These are phyloP conservation scores for Coemansia sp. DNA, from an alignment of 192 early-diverging fungal genomes.

Conservation along the genomic window DNA sequence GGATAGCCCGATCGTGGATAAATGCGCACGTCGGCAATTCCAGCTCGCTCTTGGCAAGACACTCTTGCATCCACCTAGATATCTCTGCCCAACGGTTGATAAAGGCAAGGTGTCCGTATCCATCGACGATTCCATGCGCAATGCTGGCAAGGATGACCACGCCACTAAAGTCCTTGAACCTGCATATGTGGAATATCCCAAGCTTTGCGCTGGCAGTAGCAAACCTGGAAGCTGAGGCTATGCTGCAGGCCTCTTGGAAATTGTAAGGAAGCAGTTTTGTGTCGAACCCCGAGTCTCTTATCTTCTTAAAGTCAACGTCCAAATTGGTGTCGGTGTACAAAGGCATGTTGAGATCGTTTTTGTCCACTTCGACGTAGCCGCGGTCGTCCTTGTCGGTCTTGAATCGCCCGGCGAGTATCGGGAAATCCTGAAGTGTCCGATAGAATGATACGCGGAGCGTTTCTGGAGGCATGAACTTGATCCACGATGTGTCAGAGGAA, in stretches of 20 bases:
- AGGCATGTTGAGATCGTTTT: slow-evolving; percentile 29
- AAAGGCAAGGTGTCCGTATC: slow-evolving; percentile 20
- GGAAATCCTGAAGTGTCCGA: slow-evolving; percentile 16
- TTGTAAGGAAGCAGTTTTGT: slow-evolving; percentile 10
- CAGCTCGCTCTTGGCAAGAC: neutral
- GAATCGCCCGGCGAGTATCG: slow-evolving; percentile 2
- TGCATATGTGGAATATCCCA: slow-evolving; percentile 1
- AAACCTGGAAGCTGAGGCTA: neutral
- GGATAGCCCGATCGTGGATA: neutral
- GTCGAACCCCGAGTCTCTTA: slow-evolving; percentile 7
- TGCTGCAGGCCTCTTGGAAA: neutral
- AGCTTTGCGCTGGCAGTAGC: neutral
- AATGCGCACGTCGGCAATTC: neutral
- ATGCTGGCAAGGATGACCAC: slow-evolving; percentile 25
- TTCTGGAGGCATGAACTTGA: slow-evolving; percentile 24
- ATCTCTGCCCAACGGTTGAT: slow-evolving; percentile 25
- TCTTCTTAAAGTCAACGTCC: slow-evolving; percentile 2
- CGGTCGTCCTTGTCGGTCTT: neutral
- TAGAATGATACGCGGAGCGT: slow-evolving; percentile 15
- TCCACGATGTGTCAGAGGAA: neutral
- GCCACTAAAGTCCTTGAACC: slow-evolving; percentile 29
- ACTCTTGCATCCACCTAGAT: neutral
- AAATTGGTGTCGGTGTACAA: slow-evolving; percentile 19
- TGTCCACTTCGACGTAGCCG: slow-evolving; percentile 7
- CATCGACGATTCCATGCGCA: slow-evolving; percentile 20